These are phyloP conservation scores for Wickerhamiella azyma DNA, from an alignment of 805 yeast species.

Conservation along the genomic window DNA sequence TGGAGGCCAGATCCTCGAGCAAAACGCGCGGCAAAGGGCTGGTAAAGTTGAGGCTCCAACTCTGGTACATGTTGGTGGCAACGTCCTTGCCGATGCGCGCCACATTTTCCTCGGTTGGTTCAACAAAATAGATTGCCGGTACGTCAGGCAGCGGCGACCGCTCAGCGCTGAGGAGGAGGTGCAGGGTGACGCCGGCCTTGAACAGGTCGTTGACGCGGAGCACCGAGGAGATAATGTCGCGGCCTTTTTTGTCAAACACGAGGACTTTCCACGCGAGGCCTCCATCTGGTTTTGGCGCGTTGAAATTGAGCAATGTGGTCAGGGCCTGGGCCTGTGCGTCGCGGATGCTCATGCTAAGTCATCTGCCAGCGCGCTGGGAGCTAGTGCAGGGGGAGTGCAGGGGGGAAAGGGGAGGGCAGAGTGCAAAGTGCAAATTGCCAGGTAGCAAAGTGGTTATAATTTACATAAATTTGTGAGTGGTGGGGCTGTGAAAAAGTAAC, in stretches of 20 bases:
- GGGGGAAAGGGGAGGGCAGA: neutral
- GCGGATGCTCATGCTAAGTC: constrained; percentile 8
- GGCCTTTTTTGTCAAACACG: constrained; percentile 66
- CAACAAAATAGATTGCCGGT: constrained; percentile 83
- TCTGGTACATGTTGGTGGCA: constrained; percentile 59
- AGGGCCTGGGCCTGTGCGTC: constrained; percentile 7
- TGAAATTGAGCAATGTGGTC: constrained; percentile 71
- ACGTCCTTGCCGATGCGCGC: constrained; percentile 58
- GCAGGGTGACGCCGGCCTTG: constrained; percentile 84
- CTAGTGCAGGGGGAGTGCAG: no score
- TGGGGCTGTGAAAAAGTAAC: no score
- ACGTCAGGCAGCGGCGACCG: constrained; percentile 87
- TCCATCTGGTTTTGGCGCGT: constrained; percentile 36
- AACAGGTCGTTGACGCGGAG: constrained; percentile 81
- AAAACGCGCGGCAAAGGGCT: constrained; percentile 63
- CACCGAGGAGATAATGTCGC: constrained; percentile 81
- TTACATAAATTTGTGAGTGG: no score
- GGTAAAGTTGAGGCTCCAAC: constrained; percentile 74
- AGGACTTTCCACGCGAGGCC: constrained; percentile 66
- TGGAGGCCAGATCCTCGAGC: constrained; percentile 78
- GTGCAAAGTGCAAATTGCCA: no score
- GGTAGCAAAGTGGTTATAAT: no score
- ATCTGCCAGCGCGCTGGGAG: constrained; percentile 1
- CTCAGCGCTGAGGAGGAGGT: constrained; percentile 53
- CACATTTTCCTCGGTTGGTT: constrained; percentile 72